A percentile compares a stretch with the other conserved stretches of the same genome.
These are phyloP conservation scores for Nyctanthes arbortristis DNA, from an alignment of 257 asterid genomes.

Conservation along the genomic window DNA sequence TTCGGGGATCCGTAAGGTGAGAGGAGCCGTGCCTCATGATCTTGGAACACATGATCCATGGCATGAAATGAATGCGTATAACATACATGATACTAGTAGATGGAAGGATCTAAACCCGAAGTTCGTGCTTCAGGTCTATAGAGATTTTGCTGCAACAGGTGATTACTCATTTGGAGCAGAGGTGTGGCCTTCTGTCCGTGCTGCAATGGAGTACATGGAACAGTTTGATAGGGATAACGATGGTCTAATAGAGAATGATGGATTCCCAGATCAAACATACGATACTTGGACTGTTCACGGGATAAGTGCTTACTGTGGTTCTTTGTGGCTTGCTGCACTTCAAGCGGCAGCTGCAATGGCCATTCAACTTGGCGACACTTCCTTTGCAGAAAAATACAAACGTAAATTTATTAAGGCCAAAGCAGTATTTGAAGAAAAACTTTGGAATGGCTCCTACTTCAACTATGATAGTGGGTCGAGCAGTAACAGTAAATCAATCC, in stretches of 20 bases:
- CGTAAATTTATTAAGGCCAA: conserved; percentile 65
- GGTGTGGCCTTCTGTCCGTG: conserved; percentile 95
- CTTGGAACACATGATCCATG: conserved; percentile 99
- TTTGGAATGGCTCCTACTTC: conserved; percentile 94
- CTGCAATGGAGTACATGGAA: conserved; percentile 97
- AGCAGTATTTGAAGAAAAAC: conserved; percentile 64
- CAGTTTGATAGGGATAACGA: conserved; percentile 88
- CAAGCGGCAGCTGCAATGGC: conserved; percentile 98
- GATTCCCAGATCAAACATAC: conserved; percentile 96
- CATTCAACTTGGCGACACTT: conserved; percentile 70
- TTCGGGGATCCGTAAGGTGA: conserved; percentile 85
- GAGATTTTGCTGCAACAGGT: conserved; percentile 92
- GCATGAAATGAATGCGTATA: conserved; percentile 99
- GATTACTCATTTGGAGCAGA: conserved; percentile 82
- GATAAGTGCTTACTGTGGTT: conserved; percentile 89
- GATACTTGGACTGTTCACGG: conserved; percentile 99
- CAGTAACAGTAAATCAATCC: conserved; percentile 88
- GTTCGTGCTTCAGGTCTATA: conserved; percentile 89
- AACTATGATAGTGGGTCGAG: conserved; percentile 96
- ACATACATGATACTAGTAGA: conserved; percentile 90
- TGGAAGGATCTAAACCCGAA: conserved; percentile 98
- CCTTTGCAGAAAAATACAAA: conserved; percentile 73
- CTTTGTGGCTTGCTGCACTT: conserved; percentile 96
- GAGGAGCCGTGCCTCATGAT: conserved; percentile 96
- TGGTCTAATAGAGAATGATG: conserved; percentile 88